Conservation (phyloP, 306 rosid genomes). For the Cucumis melo region DNA sequence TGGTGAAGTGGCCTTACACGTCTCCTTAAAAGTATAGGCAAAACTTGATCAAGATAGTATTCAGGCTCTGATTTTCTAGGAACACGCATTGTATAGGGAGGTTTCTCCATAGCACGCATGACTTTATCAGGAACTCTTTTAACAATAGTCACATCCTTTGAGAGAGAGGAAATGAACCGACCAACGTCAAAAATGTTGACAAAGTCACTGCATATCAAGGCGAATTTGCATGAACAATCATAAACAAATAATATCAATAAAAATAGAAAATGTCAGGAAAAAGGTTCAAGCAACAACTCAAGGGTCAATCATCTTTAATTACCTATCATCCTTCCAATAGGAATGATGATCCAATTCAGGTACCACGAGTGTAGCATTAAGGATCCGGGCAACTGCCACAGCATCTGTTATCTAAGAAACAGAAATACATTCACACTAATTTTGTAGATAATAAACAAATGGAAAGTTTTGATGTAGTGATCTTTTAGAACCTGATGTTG, state of each 20-base stretch:
- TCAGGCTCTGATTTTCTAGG: constrained; percentile 98
- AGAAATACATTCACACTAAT: constrained; percentile 19
- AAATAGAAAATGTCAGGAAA: neutral
- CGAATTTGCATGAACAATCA: neutral
- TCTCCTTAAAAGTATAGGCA: constrained; percentile 85
- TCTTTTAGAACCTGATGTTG: neutral
- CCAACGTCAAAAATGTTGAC: constrained; percentile 66
- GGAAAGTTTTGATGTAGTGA: neutral
- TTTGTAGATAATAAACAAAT: neutral
- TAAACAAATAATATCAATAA: constrained; percentile 2
- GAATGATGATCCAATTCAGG: constrained; percentile 95
- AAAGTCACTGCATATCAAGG: constrained; percentile 53
- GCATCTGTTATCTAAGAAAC: constrained; percentile 88
- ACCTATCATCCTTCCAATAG: constrained; percentile 96
- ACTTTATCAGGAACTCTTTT: constrained; percentile 85
- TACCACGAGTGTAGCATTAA: constrained; percentile 88
- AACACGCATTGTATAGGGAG: constrained; percentile 98
- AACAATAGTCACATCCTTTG: constrained; percentile 71
- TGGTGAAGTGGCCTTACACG: constrained; percentile 33
- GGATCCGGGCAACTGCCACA: constrained; percentile 87
- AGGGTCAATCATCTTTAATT: constrained; percentile 1
- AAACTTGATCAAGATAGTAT: constrained; percentile 88
- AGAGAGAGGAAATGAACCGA: constrained; percentile 80
- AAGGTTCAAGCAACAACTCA: neutral
- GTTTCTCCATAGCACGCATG: constrained; percentile 95